A percentile compares a stretch with the other conserved stretches of the same genome.
These are phyloP conservation scores for Pezicula rhizophila DNA, from an alignment of 2,329 filamentous ascomycete species.

Conservation along the genomic window DNA sequence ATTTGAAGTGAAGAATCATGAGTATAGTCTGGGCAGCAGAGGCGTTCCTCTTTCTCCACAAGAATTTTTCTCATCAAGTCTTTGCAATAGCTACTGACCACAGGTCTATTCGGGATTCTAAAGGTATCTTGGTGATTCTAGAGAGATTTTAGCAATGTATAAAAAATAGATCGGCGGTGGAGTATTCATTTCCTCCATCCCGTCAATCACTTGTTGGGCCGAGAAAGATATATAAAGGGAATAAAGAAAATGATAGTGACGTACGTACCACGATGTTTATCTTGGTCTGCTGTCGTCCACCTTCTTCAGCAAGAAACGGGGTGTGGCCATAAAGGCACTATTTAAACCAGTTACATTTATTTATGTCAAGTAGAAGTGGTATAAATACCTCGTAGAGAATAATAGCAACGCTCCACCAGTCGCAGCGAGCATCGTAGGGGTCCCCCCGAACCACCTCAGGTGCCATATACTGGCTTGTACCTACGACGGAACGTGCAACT, in stretches of 20 bases:
- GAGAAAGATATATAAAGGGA: not conserved
- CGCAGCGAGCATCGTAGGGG: conserved; percentile 84
- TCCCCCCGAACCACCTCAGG: conserved; percentile 83
- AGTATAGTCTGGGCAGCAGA: conserved; percentile 72
- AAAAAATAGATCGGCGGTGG: too few species aligned
- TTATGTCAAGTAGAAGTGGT: not conserved
- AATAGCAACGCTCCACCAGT: conserved; percentile 95
- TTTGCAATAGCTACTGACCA: conserved; percentile 65
- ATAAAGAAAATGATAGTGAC: conserved; percentile 23
- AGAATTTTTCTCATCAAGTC: conserved; percentile 71
- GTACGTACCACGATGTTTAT: conserved; percentile 69
- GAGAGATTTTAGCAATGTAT: conserved; percentile 10
- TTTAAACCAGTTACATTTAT: not conserved
- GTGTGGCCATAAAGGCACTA: conserved; percentile 85
- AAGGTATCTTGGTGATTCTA: conserved; percentile 67
- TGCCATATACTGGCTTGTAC: conserved; percentile 97
- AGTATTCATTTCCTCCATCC: not conserved
- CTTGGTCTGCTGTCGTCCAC: conserved; percentile 71
- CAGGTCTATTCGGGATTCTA: conserved; percentile 60
- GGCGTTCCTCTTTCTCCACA: conserved; percentile 65
- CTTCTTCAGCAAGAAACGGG: conserved; percentile 77
- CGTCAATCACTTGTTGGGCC: not conserved
- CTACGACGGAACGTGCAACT: conserved; percentile 79
- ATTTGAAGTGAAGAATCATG: conserved; percentile 44
- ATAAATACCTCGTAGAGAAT: conserved; percentile 72